These are phyloP conservation scores for Fusarium incarnatum DNA, from an alignment of 2,329 filamentous ascomycete genomes.

Conservation along the genomic window DNA sequence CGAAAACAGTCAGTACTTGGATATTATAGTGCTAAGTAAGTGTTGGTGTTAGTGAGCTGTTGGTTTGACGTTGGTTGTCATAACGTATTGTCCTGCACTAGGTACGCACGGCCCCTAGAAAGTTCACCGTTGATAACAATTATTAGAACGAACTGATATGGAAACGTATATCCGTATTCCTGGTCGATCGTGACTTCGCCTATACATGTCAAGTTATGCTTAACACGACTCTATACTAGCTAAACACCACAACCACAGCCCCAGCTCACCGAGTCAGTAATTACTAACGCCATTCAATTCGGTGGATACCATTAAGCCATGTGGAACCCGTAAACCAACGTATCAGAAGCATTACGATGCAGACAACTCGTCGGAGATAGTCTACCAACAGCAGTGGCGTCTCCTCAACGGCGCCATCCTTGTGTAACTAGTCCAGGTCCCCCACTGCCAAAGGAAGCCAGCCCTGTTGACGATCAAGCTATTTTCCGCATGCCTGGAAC, in stretches of 20 bases:
- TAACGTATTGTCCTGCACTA: not conserved
- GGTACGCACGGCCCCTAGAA: not conserved
- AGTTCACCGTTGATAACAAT: not conserved
- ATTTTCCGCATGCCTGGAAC: not conserved
- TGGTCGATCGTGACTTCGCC: too few species aligned
- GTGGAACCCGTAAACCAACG: not conserved
- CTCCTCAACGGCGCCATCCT: constrained; percentile 2
- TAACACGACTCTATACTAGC: not conserved
- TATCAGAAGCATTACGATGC: not conserved
- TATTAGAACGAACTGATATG: too few species aligned
- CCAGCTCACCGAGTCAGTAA: not conserved
- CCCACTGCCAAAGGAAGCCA: not conserved
- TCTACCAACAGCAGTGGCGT: constrained; percentile 14
- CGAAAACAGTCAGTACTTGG: too few species aligned
- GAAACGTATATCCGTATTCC: not conserved
- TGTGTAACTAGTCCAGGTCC: not conserved
- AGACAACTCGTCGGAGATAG: constrained; percentile 9
- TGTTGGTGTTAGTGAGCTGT: not conserved
- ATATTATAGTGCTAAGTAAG: constrained; percentile 3
- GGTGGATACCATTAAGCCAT: not conserved
- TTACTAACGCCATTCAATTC: not conserved
- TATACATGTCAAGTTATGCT: not conserved
- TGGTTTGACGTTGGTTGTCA: not conserved
- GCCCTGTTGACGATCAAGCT: not conserved
- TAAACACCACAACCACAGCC: not conserved